phyloP scores from a whole-genome alignment of 2,329 filamentous ascomycete genomes.

The Chalaropsis thielavioides region DNA sequence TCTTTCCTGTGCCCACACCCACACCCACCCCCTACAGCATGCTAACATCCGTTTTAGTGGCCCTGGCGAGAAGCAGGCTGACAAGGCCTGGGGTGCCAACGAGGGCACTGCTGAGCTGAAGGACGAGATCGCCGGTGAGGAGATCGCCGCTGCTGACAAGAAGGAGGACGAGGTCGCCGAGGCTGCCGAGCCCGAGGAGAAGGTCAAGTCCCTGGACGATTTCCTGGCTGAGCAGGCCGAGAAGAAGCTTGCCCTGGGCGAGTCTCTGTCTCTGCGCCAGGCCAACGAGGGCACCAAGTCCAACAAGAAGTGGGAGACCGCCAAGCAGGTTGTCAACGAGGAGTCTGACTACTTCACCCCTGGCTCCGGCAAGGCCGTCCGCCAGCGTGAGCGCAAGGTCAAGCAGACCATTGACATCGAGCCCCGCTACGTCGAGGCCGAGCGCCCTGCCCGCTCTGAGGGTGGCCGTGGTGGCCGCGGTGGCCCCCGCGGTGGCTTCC shows the following conservation, averaged over 20 bases:
- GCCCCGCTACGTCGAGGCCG: constrained; percentile 61
- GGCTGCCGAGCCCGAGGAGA: constrained; percentile 59
- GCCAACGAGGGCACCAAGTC: constrained; percentile 80
- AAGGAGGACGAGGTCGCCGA: constrained; percentile 43
- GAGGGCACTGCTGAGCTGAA: constrained; percentile 73
- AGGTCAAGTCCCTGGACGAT: constrained; percentile 76
- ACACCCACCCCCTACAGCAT: constrained; percentile 11
- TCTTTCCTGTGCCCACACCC: too few relatives aligned
- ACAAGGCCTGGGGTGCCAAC: constrained; percentile 74
- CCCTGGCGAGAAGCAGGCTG: constrained; percentile 62
- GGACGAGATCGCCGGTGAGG: constrained; percentile 83
- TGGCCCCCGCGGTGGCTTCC: constrained; percentile 35
- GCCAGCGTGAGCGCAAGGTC: constrained; percentile 79
- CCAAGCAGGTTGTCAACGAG: constrained; percentile 55
- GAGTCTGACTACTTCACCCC: constrained; percentile 65
- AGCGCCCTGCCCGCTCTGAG: constrained; percentile 35
- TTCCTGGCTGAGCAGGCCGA: constrained; percentile 61
- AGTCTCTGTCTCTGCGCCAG: constrained; percentile 58
- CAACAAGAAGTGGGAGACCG: constrained; percentile 85
- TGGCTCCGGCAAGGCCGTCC: constrained; percentile 60
- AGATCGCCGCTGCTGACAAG: constrained; percentile 72
- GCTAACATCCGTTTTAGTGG: constrained; percentile 37
- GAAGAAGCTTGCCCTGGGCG: constrained; percentile 62
- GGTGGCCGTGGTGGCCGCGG: constrained; percentile 40
- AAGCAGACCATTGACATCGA: constrained; percentile 86